Conservation (phyloP, 352 stramenopile species). For the Globisporangium parvum region DNA sequence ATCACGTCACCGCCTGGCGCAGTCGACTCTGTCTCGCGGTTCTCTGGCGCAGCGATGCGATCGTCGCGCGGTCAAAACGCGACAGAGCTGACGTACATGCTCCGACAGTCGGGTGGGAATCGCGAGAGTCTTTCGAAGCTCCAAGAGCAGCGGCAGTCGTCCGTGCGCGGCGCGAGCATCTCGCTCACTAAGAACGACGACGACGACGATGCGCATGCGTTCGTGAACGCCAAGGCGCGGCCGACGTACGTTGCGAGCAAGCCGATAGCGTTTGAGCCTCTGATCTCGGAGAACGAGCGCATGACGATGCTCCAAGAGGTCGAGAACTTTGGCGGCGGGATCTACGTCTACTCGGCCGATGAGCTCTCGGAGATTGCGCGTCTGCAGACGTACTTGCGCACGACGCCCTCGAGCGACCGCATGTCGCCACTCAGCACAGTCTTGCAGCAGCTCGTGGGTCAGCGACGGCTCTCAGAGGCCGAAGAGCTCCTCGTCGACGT, state of each 20-base stretch:
- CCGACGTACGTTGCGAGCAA: conserved; percentile 31
- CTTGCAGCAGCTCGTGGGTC: conserved; percentile 31
- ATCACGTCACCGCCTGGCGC: conserved; percentile 1
- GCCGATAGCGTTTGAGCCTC: conserved; percentile 27
- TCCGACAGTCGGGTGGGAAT: background rate
- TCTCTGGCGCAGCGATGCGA: conserved; percentile 1
- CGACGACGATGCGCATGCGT: conserved; percentile 7
- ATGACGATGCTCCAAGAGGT: conserved; percentile 57
- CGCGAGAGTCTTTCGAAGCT: conserved; percentile 5
- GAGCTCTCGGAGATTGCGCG: conserved; percentile 52
- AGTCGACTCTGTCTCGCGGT: background rate
- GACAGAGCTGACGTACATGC: conserved; percentile 11
- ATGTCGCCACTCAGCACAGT: conserved; percentile 11
- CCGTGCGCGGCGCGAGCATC: background rate
- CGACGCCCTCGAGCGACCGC: conserved; percentile 9
- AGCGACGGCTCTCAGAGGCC: conserved; percentile 29
- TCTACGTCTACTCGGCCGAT: conserved; percentile 79
- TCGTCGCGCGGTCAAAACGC: conserved; percentile 7
- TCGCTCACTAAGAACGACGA: conserved; percentile 5
- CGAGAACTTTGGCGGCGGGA: conserved; percentile 45
- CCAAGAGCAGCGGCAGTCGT: conserved; percentile 2
- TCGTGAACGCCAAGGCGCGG: conserved; percentile 6
- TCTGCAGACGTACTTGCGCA: conserved; percentile 49
- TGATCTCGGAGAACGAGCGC: conserved; percentile 54
- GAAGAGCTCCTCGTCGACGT: conserved; percentile 62